Percentiles rank a stretch among this genome's conserved stretches.
phyloP scores from a whole-genome alignment of 2,329 filamentous ascomycete genomes.

The Botrytis tulipae region DNA sequence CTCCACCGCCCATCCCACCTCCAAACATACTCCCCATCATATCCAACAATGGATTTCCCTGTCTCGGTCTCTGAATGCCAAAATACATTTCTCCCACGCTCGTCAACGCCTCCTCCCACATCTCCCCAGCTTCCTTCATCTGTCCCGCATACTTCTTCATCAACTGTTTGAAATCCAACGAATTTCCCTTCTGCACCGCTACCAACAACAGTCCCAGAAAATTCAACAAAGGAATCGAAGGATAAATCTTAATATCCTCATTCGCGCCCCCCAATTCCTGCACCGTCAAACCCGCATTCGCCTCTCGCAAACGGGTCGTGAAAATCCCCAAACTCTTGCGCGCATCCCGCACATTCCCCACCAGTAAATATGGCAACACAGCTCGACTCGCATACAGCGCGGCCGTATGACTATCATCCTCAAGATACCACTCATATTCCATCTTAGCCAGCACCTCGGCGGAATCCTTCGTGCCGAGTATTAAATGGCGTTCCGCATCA shows the following conservation, averaged over 20 bases:
- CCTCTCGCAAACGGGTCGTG: slow-evolving; percentile 60
- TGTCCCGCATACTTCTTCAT: slow-evolving; percentile 76
- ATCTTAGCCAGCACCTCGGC: slow-evolving; percentile 75
- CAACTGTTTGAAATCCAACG: slow-evolving; percentile 78
- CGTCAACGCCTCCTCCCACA: slow-evolving; percentile 80
- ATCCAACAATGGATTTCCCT: slow-evolving; percentile 90
- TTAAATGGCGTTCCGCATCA: slow-evolving; percentile 87
- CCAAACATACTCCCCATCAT: slow-evolving; percentile 98
- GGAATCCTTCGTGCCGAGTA: slow-evolving; percentile 86
- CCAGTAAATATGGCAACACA: slow-evolving; percentile 84
- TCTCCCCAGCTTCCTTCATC: slow-evolving; percentile 70
- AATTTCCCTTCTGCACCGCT: slow-evolving; percentile 72
- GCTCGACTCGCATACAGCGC: slow-evolving; percentile 82
- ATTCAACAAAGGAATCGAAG: slow-evolving; percentile 89
- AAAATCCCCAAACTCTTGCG: slow-evolving; percentile 77
- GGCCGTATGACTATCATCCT: slow-evolving; percentile 84
- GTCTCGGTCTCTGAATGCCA: slow-evolving; percentile 79
- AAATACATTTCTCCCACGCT: slow-evolving; percentile 97
- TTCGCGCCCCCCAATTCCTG: slow-evolving; percentile 76
- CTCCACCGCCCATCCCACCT: slow-evolving; percentile 58
- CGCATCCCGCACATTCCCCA: slow-evolving; percentile 86
- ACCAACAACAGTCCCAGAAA: slow-evolving; percentile 84
- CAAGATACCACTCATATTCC: slow-evolving; percentile 91
- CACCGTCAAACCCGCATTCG: slow-evolving; percentile 59
- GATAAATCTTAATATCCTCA: slow-evolving; percentile 82